phyloP scores from a whole-genome alignment of 2,329 filamentous ascomycete genomes.

The Hypoxylon sp. region DNA sequence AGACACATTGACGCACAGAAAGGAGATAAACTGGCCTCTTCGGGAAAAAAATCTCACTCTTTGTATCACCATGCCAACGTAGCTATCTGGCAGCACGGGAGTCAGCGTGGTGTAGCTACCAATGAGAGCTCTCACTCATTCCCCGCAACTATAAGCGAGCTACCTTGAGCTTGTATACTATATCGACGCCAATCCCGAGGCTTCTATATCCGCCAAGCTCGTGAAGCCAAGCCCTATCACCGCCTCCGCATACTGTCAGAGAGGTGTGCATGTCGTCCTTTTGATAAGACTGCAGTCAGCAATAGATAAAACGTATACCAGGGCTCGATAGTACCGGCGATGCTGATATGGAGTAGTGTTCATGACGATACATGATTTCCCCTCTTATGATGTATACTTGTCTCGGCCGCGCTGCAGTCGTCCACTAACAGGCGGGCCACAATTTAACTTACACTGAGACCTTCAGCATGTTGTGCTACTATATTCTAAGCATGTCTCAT shows the following conservation, averaged over 20 bases:
- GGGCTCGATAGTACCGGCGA: neutral
- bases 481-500: conserved; percentile 13
- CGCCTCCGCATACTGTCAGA: conserved; percentile 6
- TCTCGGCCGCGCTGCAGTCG: conserved; percentile 22
- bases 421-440: conserved; percentile 1
- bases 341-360: neutral
- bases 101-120: conserved; percentile 2
- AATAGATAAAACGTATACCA: neutral
- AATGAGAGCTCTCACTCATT: neutral
- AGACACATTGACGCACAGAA: neutral
- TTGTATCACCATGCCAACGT: neutral
- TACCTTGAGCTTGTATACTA: neutral
- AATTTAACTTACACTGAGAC: conserved; percentile 7
- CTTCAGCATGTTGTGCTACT: conserved; percentile 19
- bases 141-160: neutral
- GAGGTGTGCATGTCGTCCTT: neutral
- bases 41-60: neutral
- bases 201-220: neutral
- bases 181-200: conserved; percentile 2
- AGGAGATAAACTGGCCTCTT: neutral
- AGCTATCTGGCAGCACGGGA: neutral
- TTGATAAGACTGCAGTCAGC: conserved; percentile 7
- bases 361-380: conserved; percentile 1
- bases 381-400: conserved; percentile 1
- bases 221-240: conserved; percentile 1